Evolutionary conservation across 164 flowering plant genomes (phyloP).

Genomic region (Sedum album): DNA sequence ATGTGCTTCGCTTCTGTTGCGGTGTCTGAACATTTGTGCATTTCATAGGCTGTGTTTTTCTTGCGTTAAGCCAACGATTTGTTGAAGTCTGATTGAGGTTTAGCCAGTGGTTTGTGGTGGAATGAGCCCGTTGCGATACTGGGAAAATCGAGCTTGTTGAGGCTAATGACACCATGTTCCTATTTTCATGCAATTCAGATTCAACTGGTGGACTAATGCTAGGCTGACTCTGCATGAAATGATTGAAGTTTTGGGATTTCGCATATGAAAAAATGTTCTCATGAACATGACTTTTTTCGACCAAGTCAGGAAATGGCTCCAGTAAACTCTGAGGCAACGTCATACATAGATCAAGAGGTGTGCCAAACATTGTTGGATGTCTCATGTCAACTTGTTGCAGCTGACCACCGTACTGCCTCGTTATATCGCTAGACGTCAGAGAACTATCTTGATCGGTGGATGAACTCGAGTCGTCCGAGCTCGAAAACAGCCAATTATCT

Average conservation of each 20-base stretch:
- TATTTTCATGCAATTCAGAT: background rate
- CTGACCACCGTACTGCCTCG: too few relatives aligned
- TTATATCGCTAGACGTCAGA: background rate
- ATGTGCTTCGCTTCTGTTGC: constrained; percentile 16
- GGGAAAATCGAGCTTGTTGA: constrained; percentile 10
- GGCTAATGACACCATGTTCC: background rate
- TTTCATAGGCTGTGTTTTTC: constrained; percentile 62
- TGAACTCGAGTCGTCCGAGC: constrained; percentile 6
- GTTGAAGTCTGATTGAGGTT: constrained; percentile 13
- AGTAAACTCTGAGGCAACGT: constrained; percentile 23
- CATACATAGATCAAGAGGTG: background rate
- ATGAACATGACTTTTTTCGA: constrained; percentile 7
- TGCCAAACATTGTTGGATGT: background rate
- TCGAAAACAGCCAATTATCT: constrained; percentile 1
- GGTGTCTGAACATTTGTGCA: constrained; percentile 21
- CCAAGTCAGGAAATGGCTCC: constrained; percentile 28
- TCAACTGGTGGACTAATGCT: constrained; percentile 11
- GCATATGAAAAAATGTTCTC: constrained; percentile 8
- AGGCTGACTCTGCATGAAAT: constrained; percentile 35
- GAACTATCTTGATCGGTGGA: background rate
- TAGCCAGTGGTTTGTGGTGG: constrained; percentile 9
- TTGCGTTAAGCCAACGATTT: constrained; percentile 37
- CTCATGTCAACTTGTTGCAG: background rate
- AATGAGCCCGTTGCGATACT: constrained; percentile 5
- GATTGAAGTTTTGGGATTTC: constrained; percentile 30